Conservation (phyloP, 2,329 filamentous ascomycete species). For the Monosporascus cannonballus region DNA sequence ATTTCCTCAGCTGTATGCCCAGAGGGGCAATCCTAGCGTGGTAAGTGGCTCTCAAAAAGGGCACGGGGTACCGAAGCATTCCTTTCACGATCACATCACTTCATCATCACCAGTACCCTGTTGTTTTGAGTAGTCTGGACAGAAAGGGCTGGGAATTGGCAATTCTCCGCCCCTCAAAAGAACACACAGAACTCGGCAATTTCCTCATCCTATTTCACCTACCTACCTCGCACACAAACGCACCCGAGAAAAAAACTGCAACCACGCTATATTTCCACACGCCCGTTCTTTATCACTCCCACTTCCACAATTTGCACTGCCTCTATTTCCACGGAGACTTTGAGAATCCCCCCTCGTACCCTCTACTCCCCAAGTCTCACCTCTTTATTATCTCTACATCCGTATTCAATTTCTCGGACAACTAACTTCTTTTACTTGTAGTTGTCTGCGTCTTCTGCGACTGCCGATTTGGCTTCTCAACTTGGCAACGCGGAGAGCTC, state of each 20-base stretch:
- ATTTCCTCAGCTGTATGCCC: conserved; percentile 77
- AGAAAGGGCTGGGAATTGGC: no score
- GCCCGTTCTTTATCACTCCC: no score
- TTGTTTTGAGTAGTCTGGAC: no score
- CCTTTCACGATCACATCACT: not conserved
- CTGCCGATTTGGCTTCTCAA: conserved; percentile 71
- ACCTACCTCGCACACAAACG: not conserved
- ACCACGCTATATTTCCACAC: not conserved
- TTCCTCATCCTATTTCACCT: not conserved
- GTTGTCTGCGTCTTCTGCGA: conserved; percentile 75
- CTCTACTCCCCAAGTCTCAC: not conserved
- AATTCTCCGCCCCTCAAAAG: not conserved
- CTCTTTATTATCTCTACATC: no score
- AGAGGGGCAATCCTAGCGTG: conserved; percentile 41
- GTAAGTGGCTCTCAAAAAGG: conserved; percentile 31
- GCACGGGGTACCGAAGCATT: not conserved
- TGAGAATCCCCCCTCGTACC: not conserved
- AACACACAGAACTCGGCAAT: no score
- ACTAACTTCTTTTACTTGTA: conserved; percentile 31
- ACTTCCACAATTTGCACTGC: no score
- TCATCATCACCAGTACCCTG: no score
- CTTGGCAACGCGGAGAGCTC: conserved; percentile 51
- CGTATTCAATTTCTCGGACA: no score
- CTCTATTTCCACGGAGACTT: no score
- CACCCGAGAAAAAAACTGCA: not conserved